Evolutionary conservation across 2,329 filamentous ascomycete species (phyloP), one percentile per base, ranked within the genome.

Genomic region (Cordyceps javanica): DNA sequence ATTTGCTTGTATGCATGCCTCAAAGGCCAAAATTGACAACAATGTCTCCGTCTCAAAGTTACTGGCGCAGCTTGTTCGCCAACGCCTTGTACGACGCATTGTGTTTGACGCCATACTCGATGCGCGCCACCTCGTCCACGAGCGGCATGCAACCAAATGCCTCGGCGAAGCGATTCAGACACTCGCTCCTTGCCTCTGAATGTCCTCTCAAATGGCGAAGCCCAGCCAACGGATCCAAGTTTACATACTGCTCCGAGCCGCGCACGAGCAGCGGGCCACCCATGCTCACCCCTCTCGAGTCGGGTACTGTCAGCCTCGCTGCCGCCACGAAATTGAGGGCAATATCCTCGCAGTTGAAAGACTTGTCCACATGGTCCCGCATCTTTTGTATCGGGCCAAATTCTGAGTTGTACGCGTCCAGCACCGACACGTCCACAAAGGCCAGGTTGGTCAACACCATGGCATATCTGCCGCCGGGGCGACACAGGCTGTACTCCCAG

Each of bases 301-400:
- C 48, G 10, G 32, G 32, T n/a, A 3, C 14, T 38, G 50, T 23
- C 26, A 30, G 16, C 38, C 75, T 59, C 19, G 68, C 60, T 2
- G 69, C 68, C 7, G 67, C 64, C 28, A 73, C 62, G 38, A 68
- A 74, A 62, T 75, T 75, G 53, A 75, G 59, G 21, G 70, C 73
- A 59, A 75, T 68, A 52, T 75, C 72, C 60, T 75, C 73, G 65
- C 73, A 75, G 62, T 75, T 74, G 64, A 72, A 69, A 44, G 68
- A 63, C 19, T 69, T 60, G 25, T 74, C 72, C 14, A 75, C 71
- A 56, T 73, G 71, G 1, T 68, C 62, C 3, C 73, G 69, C 23
- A 75, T 66, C 52, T 64, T 64, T 4, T 61, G 64, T 60, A 68
- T 65, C 41, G 63, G 54, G 1, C 63, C 64, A n/a, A 70, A 68